Base-by-base conservation (phyloP, 331 rosid species). In the Quercus phellos region DNA sequence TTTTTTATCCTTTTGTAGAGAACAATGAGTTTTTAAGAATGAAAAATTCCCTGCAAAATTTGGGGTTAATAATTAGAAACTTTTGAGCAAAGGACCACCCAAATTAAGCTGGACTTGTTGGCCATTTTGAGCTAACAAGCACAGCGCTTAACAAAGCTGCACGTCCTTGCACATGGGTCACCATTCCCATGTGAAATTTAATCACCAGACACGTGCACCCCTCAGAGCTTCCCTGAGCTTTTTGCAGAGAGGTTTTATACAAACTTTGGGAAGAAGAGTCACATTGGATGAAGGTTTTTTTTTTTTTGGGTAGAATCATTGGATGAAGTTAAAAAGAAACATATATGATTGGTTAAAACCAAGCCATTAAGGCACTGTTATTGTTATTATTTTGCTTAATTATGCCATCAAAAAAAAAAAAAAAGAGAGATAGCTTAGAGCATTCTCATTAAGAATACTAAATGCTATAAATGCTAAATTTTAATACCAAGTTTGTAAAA, bases 121-220 rank as follows among this genome's bases (percentile, higher is more conserved):
- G 84, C 85, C 86, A 82, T 76, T 87, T 77, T 18, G 46, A 74
- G 59, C 7, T 27, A 16, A 75, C 35, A 46, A 69, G 11, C 56
- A 60, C 24, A 55, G 76, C 82, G 55, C 60, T 63, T 63, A 35
- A 74, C 42, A 82, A 74, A 78, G 84, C 77, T 68, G 73, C 78
- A 83, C 74, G 22, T 77, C 76, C 13, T 29, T 35, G 90, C 92
- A 88, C 97, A 90, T 90, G 95, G 89, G 64, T 72, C 78, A 74
- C 78, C 87, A 73, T 73, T 74, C 76, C 82, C 89, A 83, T 86
- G 88, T 89, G 92, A 87, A 84, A 84, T 74, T 74, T 73, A 80
- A 79, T 84, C 87, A 76, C 74, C 58, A 78, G 71, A 55, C 96
- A 92, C 91, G 90, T 90, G 96, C 85, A 17, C 30, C 83, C 93